Percentiles rank a stretch among this genome's conserved stretches.
phyloP scores from a whole-genome alignment of 305 asterid genomes.

The Solanum hybrid region DNA sequence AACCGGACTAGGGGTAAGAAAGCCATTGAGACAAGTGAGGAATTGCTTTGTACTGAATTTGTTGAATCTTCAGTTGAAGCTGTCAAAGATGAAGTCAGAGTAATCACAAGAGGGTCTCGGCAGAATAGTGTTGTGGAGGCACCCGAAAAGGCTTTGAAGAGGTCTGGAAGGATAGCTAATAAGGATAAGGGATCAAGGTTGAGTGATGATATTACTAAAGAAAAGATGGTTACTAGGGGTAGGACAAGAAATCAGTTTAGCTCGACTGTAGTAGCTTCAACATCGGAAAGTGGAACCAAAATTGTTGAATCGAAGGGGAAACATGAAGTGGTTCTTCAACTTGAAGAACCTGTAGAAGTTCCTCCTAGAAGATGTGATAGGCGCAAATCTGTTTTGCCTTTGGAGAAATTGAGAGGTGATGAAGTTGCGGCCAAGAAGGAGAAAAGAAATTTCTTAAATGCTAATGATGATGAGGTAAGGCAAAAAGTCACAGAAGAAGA shows the following conservation, averaged over 20 bases:
- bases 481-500: not conserved
- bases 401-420: conserved; percentile 7
- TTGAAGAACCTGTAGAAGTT: conserved; percentile 18
- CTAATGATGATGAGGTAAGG: not conserved
- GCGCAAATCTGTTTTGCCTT: conserved; percentile 18
- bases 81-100: not conserved
- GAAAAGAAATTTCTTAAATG: conserved; percentile 6
- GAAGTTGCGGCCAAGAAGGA: conserved; percentile 14
- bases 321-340: not conserved
- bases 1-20: not conserved
- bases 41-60: not conserved
- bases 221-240: not conserved
- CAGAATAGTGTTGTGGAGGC: not conserved
- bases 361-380: conserved; percentile 23
- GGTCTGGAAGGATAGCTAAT: conserved; percentile 32
- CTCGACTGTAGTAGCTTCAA: not conserved
- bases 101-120: not conserved
- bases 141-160: conserved; percentile 13
- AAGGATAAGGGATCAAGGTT: conserved; percentile 12
- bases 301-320: not conserved
- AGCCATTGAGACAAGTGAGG: conserved; percentile 13
- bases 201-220: not conserved
- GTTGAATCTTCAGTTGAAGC: conserved; percentile 17
- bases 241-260: not conserved
- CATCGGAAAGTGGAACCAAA: not conserved